phyloP scores from a whole-genome alignment of 176 grass and related monocot genomes.

The Carex kokanica region DNA sequence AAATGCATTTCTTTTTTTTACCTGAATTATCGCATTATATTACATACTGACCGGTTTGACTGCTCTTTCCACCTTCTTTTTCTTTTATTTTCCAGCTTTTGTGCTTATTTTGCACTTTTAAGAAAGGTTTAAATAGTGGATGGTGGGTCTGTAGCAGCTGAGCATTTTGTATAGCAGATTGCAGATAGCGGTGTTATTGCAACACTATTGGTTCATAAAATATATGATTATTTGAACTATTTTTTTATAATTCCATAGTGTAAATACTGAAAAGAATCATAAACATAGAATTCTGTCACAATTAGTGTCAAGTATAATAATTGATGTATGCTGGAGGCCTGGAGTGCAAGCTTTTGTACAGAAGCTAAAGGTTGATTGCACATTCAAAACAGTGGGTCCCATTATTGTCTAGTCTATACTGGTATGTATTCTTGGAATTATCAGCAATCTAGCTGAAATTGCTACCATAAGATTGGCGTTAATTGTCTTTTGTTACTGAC shows the following conservation, averaged over 20 bases:
- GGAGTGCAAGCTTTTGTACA: background rate
- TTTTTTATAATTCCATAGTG: slow-evolving; percentile 3
- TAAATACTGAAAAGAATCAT: background rate
- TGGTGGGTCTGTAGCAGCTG: background rate
- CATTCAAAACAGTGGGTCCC: background rate
- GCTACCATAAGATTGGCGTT: background rate
- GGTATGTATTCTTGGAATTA: slow-evolving; percentile 7
- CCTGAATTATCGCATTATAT: background rate
- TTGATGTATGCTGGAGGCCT: background rate
- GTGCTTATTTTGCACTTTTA: background rate
- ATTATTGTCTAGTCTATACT: background rate
- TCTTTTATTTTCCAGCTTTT: background rate
- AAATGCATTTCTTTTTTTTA: background rate
- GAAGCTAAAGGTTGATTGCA: background rate
- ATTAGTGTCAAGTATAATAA: background rate
- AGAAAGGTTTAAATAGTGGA: background rate
- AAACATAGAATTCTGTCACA: background rate
- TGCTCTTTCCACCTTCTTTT: background rate
- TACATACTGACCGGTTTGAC: background rate
- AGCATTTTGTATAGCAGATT: slow-evolving; percentile 6
- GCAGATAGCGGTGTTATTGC: background rate
- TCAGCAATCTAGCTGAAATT: slow-evolving; percentile 4
- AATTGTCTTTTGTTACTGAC: background rate
- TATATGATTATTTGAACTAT: background rate
- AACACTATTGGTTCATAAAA: slow-evolving; percentile 2